These are phyloP conservation scores for Solanum bukasovii DNA, from an alignment of 257 asterid genomes.

Conservation along the genomic window DNA sequence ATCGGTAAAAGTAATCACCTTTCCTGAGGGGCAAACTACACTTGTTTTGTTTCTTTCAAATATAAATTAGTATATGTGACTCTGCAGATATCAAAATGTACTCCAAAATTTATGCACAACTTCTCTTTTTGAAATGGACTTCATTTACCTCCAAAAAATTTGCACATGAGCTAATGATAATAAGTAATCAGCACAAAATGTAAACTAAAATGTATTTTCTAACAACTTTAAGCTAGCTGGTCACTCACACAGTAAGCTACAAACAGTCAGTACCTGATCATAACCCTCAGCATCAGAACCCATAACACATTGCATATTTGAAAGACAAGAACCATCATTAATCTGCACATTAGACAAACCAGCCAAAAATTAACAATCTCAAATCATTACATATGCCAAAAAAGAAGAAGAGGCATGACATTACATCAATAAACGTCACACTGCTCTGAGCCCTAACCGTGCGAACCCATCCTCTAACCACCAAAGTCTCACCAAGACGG, in stretches of 20 bases:
- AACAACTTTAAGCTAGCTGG: background rate
- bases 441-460: constrained; percentile 83
- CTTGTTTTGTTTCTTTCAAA: background rate
- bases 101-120: background rate
- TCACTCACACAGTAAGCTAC: background rate
- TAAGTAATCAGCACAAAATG: background rate
- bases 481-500: constrained; percentile 57
- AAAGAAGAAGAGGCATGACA: background rate
- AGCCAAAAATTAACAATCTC: background rate
- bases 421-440: constrained; percentile 79
- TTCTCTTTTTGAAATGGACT: background rate
- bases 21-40: background rate
- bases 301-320: constrained; percentile 94
- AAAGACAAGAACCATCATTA: constrained; percentile 95
- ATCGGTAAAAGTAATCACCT: background rate
- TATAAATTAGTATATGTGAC: background rate
- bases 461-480: constrained; percentile 89
- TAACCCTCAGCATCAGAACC: constrained; percentile 75
- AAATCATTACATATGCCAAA: background rate
- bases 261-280: constrained; percentile 52
- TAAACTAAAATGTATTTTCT: background rate
- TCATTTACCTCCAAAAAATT: background rate
- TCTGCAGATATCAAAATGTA: background rate
- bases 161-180: background rate
- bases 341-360: constrained; percentile 35